Conservation (phyloP, 805 yeast species). For the Vanderwaltozyma yarrowii region DNA sequence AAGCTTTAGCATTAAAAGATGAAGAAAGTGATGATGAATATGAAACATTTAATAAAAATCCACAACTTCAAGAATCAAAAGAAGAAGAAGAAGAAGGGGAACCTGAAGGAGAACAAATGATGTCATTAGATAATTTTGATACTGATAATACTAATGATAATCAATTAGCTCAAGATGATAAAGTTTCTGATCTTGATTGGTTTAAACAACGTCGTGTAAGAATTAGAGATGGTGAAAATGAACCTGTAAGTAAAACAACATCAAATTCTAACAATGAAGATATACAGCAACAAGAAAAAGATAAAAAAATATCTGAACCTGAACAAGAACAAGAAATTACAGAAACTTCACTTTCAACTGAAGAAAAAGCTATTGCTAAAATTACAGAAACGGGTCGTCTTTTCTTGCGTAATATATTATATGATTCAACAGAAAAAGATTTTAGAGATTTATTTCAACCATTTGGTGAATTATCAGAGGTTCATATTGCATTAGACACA, state of each 20-base stretch:
- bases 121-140: constrained; percentile 29
- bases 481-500: constrained; percentile 85
- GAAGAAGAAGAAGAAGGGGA: constrained; percentile 18
- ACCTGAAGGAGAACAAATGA: constrained; percentile 42
- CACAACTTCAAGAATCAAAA: too few species aligned
- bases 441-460: constrained; percentile 50
- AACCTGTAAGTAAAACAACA: constrained; percentile 7
- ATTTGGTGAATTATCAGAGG: constrained; percentile 75
- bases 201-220: constrained; percentile 62
- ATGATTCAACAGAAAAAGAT: constrained; percentile 71
- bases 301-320: too few species aligned
- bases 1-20: constrained; percentile 31
- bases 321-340: constrained; percentile 1
- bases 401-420: constrained; percentile 78
- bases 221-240: constrained; percentile 42
- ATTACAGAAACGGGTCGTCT: constrained; percentile 67
- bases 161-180: constrained; percentile 37
- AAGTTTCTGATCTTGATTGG: constrained; percentile 79
- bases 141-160: background rate
- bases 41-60: constrained; percentile 21
- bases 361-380: constrained; percentile 39
- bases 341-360: constrained; percentile 21
- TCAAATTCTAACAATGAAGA: constrained; percentile 3
- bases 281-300: constrained; percentile 5
- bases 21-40: constrained; percentile 39